Evolutionary conservation across 208 protist species (phyloP).

Genomic region (Trypanosoma cruzi): DNA sequence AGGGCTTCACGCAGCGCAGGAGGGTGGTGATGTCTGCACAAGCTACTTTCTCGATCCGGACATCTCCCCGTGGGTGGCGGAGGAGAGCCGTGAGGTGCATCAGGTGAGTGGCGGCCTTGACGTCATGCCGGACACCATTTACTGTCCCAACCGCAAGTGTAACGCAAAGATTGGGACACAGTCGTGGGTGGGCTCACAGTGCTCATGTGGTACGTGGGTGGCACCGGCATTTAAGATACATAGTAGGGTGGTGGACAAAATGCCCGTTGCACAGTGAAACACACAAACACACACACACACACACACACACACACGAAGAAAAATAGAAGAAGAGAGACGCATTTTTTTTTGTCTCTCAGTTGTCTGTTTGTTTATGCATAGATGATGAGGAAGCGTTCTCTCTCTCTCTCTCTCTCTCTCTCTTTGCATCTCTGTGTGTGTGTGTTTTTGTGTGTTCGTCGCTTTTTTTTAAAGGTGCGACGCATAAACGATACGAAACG

Average conservation of each 20-base stretch:
- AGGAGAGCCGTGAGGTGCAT: slow-evolving; percentile 54
- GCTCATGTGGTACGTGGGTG: slow-evolving; percentile 86
- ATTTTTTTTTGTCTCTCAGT: no score
- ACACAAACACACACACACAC: no score
- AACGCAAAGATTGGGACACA: slow-evolving; percentile 83
- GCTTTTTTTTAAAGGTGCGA: no score
- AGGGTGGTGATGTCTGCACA: slow-evolving; percentile 49
- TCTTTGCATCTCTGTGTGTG: neutral
- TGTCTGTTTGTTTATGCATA: no score
- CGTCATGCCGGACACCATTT: slow-evolving; percentile 80
- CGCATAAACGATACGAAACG: no score
- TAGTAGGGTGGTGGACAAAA: slow-evolving; percentile 60
- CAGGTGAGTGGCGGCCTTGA: slow-evolving; percentile 31
- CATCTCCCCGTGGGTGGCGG: slow-evolving; percentile 61
- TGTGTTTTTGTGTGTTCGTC: no score
- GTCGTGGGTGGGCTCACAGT: slow-evolving; percentile 83
- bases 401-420: neutral
- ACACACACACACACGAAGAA: no score
- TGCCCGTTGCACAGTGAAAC: slow-evolving; percentile 8
- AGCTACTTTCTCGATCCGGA: slow-evolving; percentile 88
- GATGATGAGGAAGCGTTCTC: no score
- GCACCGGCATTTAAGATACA: slow-evolving; percentile 87
- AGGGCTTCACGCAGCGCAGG: neutral
- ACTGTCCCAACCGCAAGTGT: slow-evolving; percentile 72
- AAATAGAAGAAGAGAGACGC: no score